These are phyloP conservation scores for Begonia masoniana DNA, from an alignment of 306 rosid genomes.

Conservation along the genomic window DNA sequence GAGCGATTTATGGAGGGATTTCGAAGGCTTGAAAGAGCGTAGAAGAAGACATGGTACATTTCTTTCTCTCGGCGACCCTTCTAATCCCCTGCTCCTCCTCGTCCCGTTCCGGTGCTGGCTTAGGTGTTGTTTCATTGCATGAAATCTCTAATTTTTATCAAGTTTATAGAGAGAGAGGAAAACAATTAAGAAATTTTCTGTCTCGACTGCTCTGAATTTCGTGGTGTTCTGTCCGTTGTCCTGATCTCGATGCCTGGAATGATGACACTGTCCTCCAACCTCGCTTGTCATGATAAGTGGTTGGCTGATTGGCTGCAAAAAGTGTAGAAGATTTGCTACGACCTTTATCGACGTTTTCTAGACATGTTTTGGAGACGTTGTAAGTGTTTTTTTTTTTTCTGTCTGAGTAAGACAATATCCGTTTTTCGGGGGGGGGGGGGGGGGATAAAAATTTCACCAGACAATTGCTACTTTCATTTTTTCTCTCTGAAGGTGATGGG, in stretches of 20 bases:
- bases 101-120: slow-evolving; percentile 98
- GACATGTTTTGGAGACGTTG: slow-evolving; percentile 97
- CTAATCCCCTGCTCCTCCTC: slow-evolving; percentile 74
- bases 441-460: not conserved
- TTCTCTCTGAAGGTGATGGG: slow-evolving; percentile 54
- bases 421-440: too few species aligned
- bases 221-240: not conserved
- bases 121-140: slow-evolving; percentile 16
- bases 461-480: slow-evolving; percentile 6
- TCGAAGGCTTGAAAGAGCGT: slow-evolving; percentile 49
- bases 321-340: slow-evolving; percentile 97
- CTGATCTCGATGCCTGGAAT: slow-evolving; percentile 98
- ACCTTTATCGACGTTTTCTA: slow-evolving; percentile 83
- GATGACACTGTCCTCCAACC: slow-evolving; percentile 99
- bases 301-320: slow-evolving; percentile 66
- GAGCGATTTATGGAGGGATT: slow-evolving; percentile 61
- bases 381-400: slow-evolving; percentile 30
- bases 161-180: too few species aligned
- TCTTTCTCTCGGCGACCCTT: slow-evolving; percentile 81
- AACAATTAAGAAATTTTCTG: too few species aligned
- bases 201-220: too few species aligned
- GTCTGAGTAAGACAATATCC: not conserved
- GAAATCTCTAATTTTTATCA: too few species aligned
- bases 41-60: slow-evolving; percentile 56
- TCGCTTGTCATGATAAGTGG: slow-evolving; percentile 82